phyloP scores from a whole-genome alignment of 441 rosid genomes.

The Cnidoscolus chayamansa region DNA sequence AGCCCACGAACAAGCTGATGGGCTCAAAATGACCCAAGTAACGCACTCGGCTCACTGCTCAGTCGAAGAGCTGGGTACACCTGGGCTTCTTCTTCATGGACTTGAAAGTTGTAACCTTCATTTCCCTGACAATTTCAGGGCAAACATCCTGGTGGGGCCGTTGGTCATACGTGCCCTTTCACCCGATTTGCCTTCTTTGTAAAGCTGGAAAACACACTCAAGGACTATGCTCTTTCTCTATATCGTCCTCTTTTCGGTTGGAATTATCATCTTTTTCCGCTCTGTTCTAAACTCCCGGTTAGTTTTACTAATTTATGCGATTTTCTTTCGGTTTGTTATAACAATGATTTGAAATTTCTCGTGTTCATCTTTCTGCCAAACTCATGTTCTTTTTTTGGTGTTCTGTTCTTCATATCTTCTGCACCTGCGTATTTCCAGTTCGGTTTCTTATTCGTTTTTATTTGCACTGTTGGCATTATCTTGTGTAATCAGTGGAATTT shows the following conservation, averaged over 20 bases:
- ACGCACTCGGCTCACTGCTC: too few species aligned
- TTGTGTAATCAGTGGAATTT: background rate
- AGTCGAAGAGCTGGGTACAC: too few species aligned
- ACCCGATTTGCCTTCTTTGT: too few species aligned
- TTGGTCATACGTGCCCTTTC: too few species aligned
- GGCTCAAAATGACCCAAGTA: too few species aligned
- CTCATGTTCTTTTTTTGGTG: background rate
- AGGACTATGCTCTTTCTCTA: background rate
- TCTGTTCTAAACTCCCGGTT: constrained; percentile 2
- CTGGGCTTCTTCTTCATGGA: too few species aligned
- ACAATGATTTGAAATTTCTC: background rate
- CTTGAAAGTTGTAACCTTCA: too few species aligned
- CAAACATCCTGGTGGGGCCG: too few species aligned
- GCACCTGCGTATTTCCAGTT: background rate
- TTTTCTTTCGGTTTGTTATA: background rate
- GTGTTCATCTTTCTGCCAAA: background rate
- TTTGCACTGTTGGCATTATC: background rate
- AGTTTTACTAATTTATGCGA: background rate
- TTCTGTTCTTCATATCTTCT: too few species aligned
- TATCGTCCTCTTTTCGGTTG: background rate
- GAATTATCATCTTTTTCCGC: background rate
- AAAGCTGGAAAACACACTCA: too few species aligned
- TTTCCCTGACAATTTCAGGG: too few species aligned
- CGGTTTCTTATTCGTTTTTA: background rate
- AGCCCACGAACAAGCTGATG: too few species aligned